phyloP scores from a whole-genome alignment of 768 basidiomycete genomes.

The Pholiota molesta region DNA sequence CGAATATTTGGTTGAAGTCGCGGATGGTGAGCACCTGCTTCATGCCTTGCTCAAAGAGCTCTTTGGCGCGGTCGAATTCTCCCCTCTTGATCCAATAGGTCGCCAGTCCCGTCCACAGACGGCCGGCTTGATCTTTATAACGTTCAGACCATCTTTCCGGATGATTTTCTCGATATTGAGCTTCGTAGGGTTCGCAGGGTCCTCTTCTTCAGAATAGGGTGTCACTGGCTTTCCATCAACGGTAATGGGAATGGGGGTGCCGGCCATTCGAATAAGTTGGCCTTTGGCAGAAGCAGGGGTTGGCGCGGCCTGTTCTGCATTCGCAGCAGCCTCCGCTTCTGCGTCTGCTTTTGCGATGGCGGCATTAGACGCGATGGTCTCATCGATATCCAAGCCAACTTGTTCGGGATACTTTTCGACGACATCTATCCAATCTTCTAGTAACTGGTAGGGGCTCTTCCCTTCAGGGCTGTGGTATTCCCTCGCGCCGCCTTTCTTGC shows the following conservation, averaged over 20 bases:
- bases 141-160: conserved; percentile 78
- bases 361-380: conserved; percentile 62
- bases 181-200: conserved; percentile 67
- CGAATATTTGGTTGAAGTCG: conserved; percentile 98
- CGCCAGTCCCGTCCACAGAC: conserved; percentile 93
- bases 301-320: conserved; percentile 24
- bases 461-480: conserved; percentile 87
- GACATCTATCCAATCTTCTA: conserved; percentile 90
- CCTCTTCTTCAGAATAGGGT: conserved; percentile 81
- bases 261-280: conserved; percentile 71
- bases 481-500: conserved; percentile 85
- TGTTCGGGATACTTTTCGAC: conserved; percentile 91
- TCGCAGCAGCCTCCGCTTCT: conserved; percentile 35
- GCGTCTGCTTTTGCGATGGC: conserved; percentile 47
- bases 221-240: conserved; percentile 51
- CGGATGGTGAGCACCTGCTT: conserved; percentile 86
- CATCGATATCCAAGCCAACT: conserved; percentile 85
- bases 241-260: conserved; percentile 58
- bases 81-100: conserved; percentile 98
- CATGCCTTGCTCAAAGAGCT: conserved; percentile 88
- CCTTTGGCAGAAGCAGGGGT: conserved; percentile 56
- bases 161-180: conserved; percentile 90
- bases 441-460: conserved; percentile 93
- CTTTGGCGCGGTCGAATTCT: conserved; percentile 90
- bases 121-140: conserved; percentile 98